phyloP scores from a whole-genome alignment of 305 asterid species.

The Rubia tinctorum region DNA sequence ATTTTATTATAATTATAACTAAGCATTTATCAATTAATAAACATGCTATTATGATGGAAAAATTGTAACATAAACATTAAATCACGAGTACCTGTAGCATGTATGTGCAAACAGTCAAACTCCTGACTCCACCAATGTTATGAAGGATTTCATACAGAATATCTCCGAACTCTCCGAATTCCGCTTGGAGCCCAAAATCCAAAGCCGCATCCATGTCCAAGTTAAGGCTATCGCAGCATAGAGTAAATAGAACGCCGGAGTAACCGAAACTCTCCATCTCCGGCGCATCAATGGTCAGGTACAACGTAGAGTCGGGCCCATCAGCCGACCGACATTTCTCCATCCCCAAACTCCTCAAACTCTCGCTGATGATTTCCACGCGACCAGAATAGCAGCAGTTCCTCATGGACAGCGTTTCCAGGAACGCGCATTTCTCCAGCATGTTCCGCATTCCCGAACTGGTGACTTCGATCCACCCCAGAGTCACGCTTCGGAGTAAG shows the following conservation, averaged over 20 bases:
- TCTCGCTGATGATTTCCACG: conserved; percentile 7
- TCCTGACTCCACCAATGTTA: conserved; percentile 13
- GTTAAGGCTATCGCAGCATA: conserved; percentile 1
- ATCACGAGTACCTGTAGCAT: conserved; percentile 25
- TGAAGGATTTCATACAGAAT: conserved; percentile 10
- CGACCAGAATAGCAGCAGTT: conserved; percentile 14
- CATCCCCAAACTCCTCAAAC: conserved; percentile 15
- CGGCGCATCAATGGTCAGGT: conserved; percentile 11
- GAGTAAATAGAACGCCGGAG: conserved; percentile 1
- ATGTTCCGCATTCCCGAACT: background rate
- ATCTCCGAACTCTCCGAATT: conserved; percentile 8
- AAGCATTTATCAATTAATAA: too few species aligned
- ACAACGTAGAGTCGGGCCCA: background rate
- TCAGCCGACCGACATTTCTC: conserved; percentile 15
- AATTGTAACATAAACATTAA: background rate
- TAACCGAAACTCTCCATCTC: conserved; percentile 21
- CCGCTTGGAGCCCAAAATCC: conserved; percentile 19
- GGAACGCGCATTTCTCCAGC: conserved; percentile 9
- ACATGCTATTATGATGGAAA: background rate
- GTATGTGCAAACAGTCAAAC: conserved; percentile 29
- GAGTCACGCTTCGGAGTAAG: background rate
- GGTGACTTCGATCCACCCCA: conserved; percentile 24
- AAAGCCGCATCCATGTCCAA: conserved; percentile 20
- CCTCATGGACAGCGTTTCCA: conserved; percentile 19
- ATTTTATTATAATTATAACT: too few species aligned